phyloP scores from a whole-genome alignment of 2,329 filamentous ascomycete species.

The Calonectria leucothoes region DNA sequence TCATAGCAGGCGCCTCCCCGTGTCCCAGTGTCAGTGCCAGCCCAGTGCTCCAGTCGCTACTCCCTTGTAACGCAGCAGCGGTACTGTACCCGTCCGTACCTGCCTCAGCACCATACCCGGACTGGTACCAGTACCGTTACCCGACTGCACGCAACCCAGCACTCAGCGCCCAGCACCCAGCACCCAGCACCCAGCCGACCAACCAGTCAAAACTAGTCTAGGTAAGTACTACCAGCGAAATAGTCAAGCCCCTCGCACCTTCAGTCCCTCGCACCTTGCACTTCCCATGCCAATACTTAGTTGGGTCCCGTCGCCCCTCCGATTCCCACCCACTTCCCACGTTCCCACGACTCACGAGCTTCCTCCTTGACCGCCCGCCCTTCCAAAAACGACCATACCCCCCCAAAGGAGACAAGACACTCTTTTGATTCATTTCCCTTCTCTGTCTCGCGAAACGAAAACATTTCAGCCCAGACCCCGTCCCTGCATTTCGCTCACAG shows the following conservation, averaged over 20 bases:
- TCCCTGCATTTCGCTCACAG: slow-evolving; percentile 5
- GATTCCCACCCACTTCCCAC: slow-evolving; percentile 16
- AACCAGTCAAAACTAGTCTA: slow-evolving; percentile 12
- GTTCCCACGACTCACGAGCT: slow-evolving; percentile 24
- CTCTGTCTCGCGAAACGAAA: background rate
- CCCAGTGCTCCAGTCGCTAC: background rate
- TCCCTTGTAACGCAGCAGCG: slow-evolving; percentile 1
- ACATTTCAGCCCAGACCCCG: background rate
- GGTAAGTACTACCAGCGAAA: slow-evolving; percentile 12
- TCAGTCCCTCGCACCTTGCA: slow-evolving; percentile 4
- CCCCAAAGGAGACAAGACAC: slow-evolving; percentile 14
- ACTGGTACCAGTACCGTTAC: slow-evolving; percentile 1
- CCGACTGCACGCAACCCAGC: background rate
- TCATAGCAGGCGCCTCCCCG: slow-evolving; percentile 5
- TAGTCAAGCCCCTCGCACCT: slow-evolving; percentile 7
- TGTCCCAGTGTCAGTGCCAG: background rate
- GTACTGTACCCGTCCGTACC: slow-evolving; percentile 1
- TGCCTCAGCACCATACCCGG: slow-evolving; percentile 7
- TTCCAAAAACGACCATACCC: slow-evolving; percentile 21
- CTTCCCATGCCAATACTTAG: slow-evolving; percentile 17
- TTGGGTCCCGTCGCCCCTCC: slow-evolving; percentile 14
- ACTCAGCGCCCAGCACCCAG: background rate
- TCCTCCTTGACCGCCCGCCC: slow-evolving; percentile 24
- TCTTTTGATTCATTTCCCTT: slow-evolving; percentile 20
- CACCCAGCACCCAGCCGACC: background rate